A percentile compares a stretch with the other conserved stretches of the same genome.
Evolutionary conservation across 1,139 yeast genomes (phyloP).

Genomic region (Protomyces lactucae-debilis): DNA sequence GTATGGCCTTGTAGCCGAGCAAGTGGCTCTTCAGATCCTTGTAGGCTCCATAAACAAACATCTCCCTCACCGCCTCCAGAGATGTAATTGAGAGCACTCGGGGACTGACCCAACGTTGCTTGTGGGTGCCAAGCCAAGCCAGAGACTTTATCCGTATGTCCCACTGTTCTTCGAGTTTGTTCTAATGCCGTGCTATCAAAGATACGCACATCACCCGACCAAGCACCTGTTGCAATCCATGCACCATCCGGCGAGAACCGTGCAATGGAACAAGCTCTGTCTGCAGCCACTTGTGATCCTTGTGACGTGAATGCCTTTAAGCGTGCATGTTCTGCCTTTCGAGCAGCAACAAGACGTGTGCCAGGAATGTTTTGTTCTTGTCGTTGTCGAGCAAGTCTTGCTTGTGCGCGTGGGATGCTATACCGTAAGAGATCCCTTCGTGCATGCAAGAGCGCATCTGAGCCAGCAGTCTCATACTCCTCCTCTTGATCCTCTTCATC

Average conservation of each 20-base stretch:
- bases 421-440: conserved; percentile 51
- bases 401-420: conserved; percentile 49
- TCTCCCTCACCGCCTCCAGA: conserved; percentile 32
- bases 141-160: conserved; percentile 61
- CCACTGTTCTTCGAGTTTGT: conserved; percentile 34
- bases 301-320: conserved; percentile 44
- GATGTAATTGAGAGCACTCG: conserved; percentile 25
- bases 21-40: conserved; percentile 29
- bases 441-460: conserved; percentile 50
- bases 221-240: conserved; percentile 64
- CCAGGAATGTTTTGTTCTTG: conserved; percentile 29
- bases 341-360: conserved; percentile 31
- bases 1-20: conserved; percentile 44
- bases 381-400: conserved; percentile 30
- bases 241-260: conserved; percentile 44
- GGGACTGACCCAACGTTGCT: conserved; percentile 32
- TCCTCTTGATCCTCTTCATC: conserved; percentile 48
- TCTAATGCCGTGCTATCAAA: conserved; percentile 45
- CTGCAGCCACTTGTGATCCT: conserved; percentile 68
- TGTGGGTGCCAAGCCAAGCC: conserved; percentile 62
- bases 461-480: conserved; percentile 81
- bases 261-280: conserved; percentile 63
- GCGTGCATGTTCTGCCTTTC: conserved; percentile 36
- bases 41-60: conserved; percentile 37
- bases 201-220: conserved; percentile 71